Percentiles rank a stretch among this genome's conserved stretches.
These are phyloP conservation scores for Sonneratia caseolaris DNA, from an alignment of 345 rosid species.

Conservation along the genomic window DNA sequence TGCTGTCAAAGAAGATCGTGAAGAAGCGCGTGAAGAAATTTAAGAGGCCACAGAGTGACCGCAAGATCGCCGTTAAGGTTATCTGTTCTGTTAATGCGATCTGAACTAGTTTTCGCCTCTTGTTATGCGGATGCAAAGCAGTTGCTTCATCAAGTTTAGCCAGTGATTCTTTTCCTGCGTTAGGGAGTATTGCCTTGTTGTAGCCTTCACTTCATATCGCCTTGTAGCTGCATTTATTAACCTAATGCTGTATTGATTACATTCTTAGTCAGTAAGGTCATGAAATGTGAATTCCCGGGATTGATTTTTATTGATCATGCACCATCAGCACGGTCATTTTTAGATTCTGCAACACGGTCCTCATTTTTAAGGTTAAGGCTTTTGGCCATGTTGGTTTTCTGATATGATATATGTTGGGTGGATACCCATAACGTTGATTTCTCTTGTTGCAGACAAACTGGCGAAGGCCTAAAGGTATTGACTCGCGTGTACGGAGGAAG, in stretches of 20 bases:
- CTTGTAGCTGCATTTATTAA: not conserved
- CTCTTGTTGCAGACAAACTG: conserved; percentile 30
- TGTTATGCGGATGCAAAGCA: not conserved
- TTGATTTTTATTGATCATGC: no score
- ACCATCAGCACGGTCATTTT: not conserved
- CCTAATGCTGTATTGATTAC: not conserved
- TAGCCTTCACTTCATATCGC: not conserved
- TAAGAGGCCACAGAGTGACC: conserved; percentile 59
- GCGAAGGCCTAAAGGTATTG: conserved; percentile 69
- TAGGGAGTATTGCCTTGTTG: not conserved
- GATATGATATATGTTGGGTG: not conserved
- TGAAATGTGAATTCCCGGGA: no score
- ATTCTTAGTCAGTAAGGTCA: not conserved
- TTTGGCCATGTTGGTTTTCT: not conserved
- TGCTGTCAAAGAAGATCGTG: conserved; percentile 47
- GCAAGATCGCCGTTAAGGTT: conserved; percentile 53
- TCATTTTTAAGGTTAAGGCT: no score
- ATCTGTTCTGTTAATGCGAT: not conserved
- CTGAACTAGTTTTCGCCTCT: not conserved
- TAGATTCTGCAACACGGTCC: not conserved
- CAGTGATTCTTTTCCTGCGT: not conserved
- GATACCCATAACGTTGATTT: not conserved
- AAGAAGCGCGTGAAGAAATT: conserved; percentile 65
- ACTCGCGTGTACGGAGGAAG: conserved; percentile 70
- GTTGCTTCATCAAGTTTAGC: not conserved